Evolutionary conservation across 2,329 filamentous ascomycete species (phyloP), one percentile per base, ranked within the genome.

Genomic region (Curvularia spicifera): DNA sequence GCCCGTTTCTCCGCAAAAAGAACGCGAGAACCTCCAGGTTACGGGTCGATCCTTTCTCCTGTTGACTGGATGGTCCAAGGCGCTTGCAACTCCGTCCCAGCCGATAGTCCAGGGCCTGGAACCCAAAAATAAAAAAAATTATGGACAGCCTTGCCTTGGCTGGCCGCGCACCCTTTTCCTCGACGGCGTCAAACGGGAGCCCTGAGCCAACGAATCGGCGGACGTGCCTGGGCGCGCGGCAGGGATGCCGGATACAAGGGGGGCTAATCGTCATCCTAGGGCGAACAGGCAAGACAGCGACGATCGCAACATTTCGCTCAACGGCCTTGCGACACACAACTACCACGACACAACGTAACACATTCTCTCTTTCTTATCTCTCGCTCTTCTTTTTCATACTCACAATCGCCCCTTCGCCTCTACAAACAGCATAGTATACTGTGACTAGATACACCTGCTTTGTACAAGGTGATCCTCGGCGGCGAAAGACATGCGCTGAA

Each of bases 131-230:
- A 18, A 26, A 55, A 58, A 31, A 45, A 15, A 29, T 22, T 20
- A 24, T 24, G 4, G 40, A 20, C 12, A 45, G 42, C 12, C 42
- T 28, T 44, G 24, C 15, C 42, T 37, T 35, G 54, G 20, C 54
- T 59, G 4, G 56, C 60, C 56, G 52, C 56, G 52, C 20, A 48
- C 47, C 56, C 45, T 29, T 40, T 46, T 29, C 42, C 13, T 7
- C 24, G 26, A 20, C 56, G 59, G 59, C 56, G 59, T 52, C 56
- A 51, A 53, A 52, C 61, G 61, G 63, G 57, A 62, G 51, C 29
- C 39, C 22, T n/a, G 20, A 12, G 37, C 5, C 51, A 46, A 37
- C 60, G 49, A 63, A 48, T 65, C 20, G 50, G 28, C 39, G 51
- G 35, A 24, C 53, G 47, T 54, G 50, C 43, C 52, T 52, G 20